phyloP scores from a whole-genome alignment of 108 stramenopile genomes.

The Pseudonitzschia delicatissima region DNA sequence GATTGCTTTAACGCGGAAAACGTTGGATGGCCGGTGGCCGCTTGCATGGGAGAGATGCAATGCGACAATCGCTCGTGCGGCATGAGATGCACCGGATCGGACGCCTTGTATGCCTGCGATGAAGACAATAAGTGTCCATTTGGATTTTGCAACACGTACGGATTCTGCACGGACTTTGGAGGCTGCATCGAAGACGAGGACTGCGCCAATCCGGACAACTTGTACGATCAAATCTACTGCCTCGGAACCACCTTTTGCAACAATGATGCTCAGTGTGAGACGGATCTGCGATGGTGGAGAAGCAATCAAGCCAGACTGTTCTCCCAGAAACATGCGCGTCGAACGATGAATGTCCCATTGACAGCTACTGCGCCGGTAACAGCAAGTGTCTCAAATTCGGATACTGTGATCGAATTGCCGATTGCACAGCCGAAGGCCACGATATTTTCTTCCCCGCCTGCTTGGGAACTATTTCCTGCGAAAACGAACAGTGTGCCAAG shows the following conservation, averaged over 20 bases:
- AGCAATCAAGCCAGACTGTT: too few relatives aligned
- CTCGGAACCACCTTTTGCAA: not conserved
- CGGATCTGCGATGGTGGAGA: not conserved
- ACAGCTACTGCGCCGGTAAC: too few relatives aligned
- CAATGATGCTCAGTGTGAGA: not conserved
- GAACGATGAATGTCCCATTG: too few relatives aligned
- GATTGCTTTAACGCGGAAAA: slow-evolving; percentile 7
- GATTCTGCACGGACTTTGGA: not conserved
- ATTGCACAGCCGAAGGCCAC: too few relatives aligned
- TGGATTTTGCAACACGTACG: not conserved
- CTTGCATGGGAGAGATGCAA: not conserved
- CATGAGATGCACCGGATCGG: not conserved
- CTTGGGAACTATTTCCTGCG: too few relatives aligned
- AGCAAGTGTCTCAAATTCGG: too few relatives aligned
- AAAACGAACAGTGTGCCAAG: too few relatives aligned
- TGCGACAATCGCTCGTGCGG: not conserved
- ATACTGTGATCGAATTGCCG: too few relatives aligned
- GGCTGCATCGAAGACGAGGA: not conserved
- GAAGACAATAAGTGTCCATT: not conserved
- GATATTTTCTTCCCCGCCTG: too few relatives aligned
- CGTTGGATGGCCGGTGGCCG: not conserved
- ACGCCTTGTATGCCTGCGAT: not conserved
- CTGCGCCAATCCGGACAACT: not conserved
- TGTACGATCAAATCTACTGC: not conserved
- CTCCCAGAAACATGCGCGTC: too few relatives aligned